phyloP scores from a whole-genome alignment of 352 stramenopile genomes.

The Pythium aphanidermatum region DNA sequence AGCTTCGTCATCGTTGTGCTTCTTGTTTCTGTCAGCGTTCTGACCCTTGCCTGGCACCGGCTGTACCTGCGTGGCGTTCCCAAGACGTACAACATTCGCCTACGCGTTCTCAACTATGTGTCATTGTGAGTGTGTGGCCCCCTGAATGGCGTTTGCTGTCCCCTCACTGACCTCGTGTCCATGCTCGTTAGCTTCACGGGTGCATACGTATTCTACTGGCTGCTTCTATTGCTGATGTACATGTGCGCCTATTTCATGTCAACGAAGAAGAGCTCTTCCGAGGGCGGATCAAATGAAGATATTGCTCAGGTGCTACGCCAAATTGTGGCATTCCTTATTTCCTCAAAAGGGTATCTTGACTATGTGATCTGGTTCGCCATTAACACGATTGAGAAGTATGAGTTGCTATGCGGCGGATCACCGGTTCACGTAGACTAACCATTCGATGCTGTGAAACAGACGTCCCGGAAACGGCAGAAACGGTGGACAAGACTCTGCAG shows the following conservation, averaged over 20 bases:
- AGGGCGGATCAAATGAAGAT: conserved; percentile 25
- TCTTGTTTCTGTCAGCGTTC: conserved; percentile 76
- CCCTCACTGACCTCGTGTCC: neutral
- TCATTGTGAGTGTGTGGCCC: conserved; percentile 53
- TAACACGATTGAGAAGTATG: conserved; percentile 80
- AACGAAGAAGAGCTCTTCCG: conserved; percentile 34
- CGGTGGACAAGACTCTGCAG: conserved; percentile 49
- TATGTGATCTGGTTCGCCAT: conserved; percentile 89
- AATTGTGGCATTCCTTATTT: conserved; percentile 78
- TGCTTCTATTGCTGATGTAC: conserved; percentile 80
- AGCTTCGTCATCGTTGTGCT: conserved; percentile 79
- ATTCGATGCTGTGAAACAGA: conserved; percentile 4
- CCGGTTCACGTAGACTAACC: neutral
- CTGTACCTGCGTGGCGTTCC: conserved; percentile 78
- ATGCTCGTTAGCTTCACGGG: conserved; percentile 58
- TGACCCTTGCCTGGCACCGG: conserved; percentile 79
- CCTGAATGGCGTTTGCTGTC: neutral
- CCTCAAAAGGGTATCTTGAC: conserved; percentile 80
- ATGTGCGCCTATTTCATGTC: conserved; percentile 89
- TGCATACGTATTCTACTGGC: conserved; percentile 87
- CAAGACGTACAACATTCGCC: conserved; percentile 87
- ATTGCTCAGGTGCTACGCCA: conserved; percentile 76
- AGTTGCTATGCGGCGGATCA: neutral
- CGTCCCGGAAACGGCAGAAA: conserved; percentile 32
- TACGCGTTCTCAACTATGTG: conserved; percentile 86